Base-by-base conservation (phyloP, 257 asterid genomes). In the Marsdenia floribunda region DNA sequence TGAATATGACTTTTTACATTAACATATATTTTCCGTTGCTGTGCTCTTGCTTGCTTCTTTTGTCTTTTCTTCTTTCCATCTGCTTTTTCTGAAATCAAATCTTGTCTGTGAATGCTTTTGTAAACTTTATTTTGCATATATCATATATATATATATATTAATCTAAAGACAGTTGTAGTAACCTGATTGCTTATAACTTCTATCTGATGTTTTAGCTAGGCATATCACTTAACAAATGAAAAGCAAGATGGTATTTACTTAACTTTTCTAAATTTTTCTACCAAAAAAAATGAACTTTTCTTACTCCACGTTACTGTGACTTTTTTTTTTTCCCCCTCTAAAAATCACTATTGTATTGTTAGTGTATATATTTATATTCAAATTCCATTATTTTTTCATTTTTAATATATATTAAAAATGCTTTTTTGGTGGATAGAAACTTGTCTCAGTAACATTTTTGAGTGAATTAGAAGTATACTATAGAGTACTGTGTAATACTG, bases 1-100 rank as follows among this genome's bases (percentile, higher is more conserved):
- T 64, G 76, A 83, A 73, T 72, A 78, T 9, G 81, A 84, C 85
- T 83, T 73, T 55, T 57, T 79, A 57, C 71, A 74, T 38, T 75
- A 80, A 50, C 24, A 68, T 49, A 47, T 63, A 58, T 50, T 68
- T 57, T 73, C 33, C 46, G 54, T 35, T 68, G 8, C 46, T 22
- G 19, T 40, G 4, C 54, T 13, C 42, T 44, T 63, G 16, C 61
- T 74, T 35, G 13, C 19, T 72, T 26, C 22, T 70, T 52, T 67
- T 72, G 77, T 74, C 82, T 15, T 29, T 47, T 58, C 24, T 77
- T 42, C 73, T 80, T 16, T 70, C 61, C 59, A 24, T 69, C 54
- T 57, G 44, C 21, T 52, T 52, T 53, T 64, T 61, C 73, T 77
- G 74, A 12, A 63, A 79, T 75, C 81, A 77, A 77, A 49, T 52